Percentiles rank a stretch among this genome's conserved stretches.
Conservation (phyloP, 768 basidiomycete genomes). For the Tubosaeta brunneosetosa region DNA sequence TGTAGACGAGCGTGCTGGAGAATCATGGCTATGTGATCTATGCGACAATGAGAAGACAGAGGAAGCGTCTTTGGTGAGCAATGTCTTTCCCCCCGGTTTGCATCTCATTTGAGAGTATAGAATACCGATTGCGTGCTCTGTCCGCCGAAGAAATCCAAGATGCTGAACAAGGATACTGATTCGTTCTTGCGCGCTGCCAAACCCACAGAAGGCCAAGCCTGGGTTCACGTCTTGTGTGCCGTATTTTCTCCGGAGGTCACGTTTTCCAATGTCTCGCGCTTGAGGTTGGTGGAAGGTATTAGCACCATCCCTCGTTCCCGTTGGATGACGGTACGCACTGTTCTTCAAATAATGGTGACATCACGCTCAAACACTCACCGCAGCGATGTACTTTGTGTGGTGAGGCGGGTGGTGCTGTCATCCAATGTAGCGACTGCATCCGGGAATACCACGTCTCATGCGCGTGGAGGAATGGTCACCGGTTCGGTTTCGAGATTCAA, state of each 20-base stretch:
- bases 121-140: slow-evolving; percentile 84
- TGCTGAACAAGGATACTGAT: slow-evolving; percentile 47
- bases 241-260: slow-evolving; percentile 82
- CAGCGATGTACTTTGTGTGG: slow-evolving; percentile 78
- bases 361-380: slow-evolving; percentile 9
- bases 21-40: slow-evolving; percentile 82
- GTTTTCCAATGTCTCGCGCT: slow-evolving; percentile 67
- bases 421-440: slow-evolving; percentile 79
- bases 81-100: neutral
- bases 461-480: slow-evolving; percentile 80
- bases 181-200: slow-evolving; percentile 75
- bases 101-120: slow-evolving; percentile 35
- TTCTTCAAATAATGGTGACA: neutral
- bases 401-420: slow-evolving; percentile 67
- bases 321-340: slow-evolving; percentile 63
- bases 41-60: slow-evolving; percentile 79
- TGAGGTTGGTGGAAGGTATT: slow-evolving; percentile 84
- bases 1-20: slow-evolving; percentile 56
- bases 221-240: slow-evolving; percentile 89
- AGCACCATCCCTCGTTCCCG: slow-evolving; percentile 65
- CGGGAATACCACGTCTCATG: slow-evolving; percentile 85
- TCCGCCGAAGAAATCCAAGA: slow-evolving; percentile 43
- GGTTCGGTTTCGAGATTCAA: slow-evolving; percentile 91
- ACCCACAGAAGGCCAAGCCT: slow-evolving; percentile 89
- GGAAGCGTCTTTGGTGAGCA: slow-evolving; percentile 75